These are phyloP conservation scores for Acanthamoeba triangularis DNA, from an alignment of 208 protist genomes.

Conservation along the genomic window DNA sequence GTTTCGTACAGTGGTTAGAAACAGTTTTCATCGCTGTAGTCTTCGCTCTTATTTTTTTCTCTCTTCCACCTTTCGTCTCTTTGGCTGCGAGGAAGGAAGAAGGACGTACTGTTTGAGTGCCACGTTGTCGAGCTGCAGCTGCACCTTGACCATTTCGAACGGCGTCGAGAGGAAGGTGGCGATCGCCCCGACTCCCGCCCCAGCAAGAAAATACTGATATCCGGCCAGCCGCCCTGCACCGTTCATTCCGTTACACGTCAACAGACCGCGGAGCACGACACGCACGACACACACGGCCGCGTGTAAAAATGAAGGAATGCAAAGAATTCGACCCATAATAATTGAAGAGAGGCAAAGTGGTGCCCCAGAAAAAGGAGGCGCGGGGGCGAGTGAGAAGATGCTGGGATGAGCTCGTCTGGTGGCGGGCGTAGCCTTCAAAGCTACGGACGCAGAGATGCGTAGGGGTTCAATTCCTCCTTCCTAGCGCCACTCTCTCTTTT, in stretches of 20 bases:
- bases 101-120: conserved; percentile 48
- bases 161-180: conserved; percentile 61
- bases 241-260: neutral
- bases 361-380: neutral
- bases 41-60: neutral
- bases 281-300: too few species aligned
- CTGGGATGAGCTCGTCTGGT: conserved; percentile 69
- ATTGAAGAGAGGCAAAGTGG: neutral
- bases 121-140: conserved; percentile 73
- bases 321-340: conserved; percentile 1
- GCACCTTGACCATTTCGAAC: conserved; percentile 72
- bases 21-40: too few species aligned
- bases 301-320: neutral
- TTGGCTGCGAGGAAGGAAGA: neutral
- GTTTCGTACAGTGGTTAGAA: too few species aligned
- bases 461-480: conserved; percentile 71
- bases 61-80: too few species aligned
- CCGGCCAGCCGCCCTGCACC: neutral
- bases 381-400: neutral
- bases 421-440: conserved; percentile 69
- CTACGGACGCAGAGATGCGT: conserved; percentile 68
- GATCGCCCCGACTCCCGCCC: conserved; percentile 27
- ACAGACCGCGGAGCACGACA: too few species aligned
- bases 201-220: conserved; percentile 65
- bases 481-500: conserved; percentile 8